These are phyloP conservation scores for Lasiosphaeria miniovina DNA, from an alignment of 495 filamentous ascomycete species.

Conservation along the genomic window DNA sequence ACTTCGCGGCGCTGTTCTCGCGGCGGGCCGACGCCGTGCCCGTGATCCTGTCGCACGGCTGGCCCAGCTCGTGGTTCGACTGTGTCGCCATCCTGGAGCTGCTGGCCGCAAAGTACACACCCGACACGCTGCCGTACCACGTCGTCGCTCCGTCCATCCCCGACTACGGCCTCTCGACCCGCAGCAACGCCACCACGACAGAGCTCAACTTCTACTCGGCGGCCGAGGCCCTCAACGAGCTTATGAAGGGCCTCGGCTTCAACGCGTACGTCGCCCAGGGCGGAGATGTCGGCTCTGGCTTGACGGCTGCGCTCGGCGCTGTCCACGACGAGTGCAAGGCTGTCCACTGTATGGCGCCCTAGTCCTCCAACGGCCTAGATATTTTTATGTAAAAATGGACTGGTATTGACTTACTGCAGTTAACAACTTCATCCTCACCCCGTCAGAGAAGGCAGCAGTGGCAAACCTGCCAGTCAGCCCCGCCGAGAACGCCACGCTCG, in stretches of 20 bases:
- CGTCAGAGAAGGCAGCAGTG: constrained; percentile 14
- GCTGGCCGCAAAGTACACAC: constrained; percentile 50
- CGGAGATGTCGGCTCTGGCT: constrained; percentile 60
- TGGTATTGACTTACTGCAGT: constrained; percentile 16
- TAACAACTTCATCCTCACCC: constrained; percentile 26
- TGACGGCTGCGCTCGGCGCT: constrained; percentile 44
- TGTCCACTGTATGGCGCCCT: constrained; percentile 32
- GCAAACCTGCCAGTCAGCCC: constrained; percentile 13
- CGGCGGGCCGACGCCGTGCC: constrained; percentile 58
- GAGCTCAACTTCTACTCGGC: constrained; percentile 45
- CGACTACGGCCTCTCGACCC: constrained; percentile 58
- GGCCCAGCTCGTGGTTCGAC: constrained; percentile 54
- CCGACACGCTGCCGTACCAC: constrained; percentile 59
- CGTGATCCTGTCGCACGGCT: constrained; percentile 49
- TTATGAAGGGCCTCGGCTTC: constrained; percentile 62
- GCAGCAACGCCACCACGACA: constrained; percentile 3
- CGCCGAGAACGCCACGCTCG: constrained; percentile 14
- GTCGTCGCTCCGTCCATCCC: constrained; percentile 64
- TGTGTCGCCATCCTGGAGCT: constrained; percentile 44
- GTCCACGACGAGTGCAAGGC: constrained; percentile 38
- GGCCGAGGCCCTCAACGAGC: constrained; percentile 49
- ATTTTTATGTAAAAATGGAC: background rate
- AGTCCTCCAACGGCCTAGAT: background rate
- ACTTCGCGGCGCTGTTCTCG: constrained; percentile 64
- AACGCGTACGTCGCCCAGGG: constrained; percentile 61